Conservation (phyloP, 192 early-diverging fungal genomes). For the Backusella luteola region DNA sequence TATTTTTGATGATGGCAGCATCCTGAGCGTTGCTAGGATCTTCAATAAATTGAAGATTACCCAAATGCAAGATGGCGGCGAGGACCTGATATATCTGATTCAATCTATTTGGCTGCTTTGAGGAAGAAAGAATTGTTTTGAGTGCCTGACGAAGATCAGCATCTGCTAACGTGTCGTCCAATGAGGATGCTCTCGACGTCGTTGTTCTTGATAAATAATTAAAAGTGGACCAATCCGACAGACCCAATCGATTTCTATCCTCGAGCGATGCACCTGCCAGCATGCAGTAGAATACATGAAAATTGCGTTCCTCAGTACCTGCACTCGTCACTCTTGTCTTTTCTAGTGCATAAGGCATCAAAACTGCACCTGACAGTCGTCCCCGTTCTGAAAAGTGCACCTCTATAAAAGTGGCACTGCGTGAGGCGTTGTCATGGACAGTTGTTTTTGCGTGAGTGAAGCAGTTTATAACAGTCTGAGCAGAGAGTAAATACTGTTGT, state of each 20-base stretch:
- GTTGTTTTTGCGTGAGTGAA: constrained; percentile 85
- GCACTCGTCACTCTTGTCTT: constrained; percentile 72
- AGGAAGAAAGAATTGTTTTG: constrained; percentile 66
- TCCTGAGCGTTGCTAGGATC: constrained; percentile 68
- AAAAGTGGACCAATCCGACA: constrained; percentile 64
- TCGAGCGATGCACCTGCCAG: constrained; percentile 77
- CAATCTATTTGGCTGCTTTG: constrained; percentile 70
- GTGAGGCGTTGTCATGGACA: constrained; percentile 77
- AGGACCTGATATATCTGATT: constrained; percentile 83
- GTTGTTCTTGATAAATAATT: constrained; percentile 52
- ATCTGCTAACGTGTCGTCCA: constrained; percentile 64
- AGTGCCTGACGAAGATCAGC: constrained; percentile 72
- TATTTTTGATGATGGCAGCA: constrained; percentile 76
- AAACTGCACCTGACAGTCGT: constrained; percentile 81
- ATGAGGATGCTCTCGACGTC: constrained; percentile 34
- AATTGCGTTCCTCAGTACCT: constrained; percentile 73
- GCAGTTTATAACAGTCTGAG: constrained; percentile 74
- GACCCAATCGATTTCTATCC: constrained; percentile 74
- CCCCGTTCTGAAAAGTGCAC: constrained; percentile 89
- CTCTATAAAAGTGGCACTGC: constrained; percentile 79
- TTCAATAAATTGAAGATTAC: constrained; percentile 82
- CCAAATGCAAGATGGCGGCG: constrained; percentile 84
- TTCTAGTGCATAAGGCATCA: constrained; percentile 87
- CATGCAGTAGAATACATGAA: constrained; percentile 95
- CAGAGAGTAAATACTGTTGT: constrained; percentile 62